Percentiles rank a stretch among this genome's conserved stretches.
phyloP scores from a whole-genome alignment of 2,329 filamentous ascomycete genomes.

The Plenodomus lindquistii region DNA sequence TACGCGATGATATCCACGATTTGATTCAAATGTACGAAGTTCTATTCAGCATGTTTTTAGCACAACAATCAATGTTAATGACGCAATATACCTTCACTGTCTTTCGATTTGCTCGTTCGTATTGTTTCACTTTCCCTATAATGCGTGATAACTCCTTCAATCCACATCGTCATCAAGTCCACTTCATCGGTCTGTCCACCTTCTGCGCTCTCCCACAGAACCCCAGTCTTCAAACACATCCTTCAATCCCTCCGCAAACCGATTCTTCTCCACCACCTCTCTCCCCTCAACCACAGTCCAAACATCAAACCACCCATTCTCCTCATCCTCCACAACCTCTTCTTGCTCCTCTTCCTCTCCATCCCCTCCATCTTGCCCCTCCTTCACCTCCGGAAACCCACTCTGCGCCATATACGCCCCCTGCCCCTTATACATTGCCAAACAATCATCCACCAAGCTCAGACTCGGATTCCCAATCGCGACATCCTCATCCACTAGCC shows the following conservation, averaged over 20 bases:
- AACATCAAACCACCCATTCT: conserved; percentile 20
- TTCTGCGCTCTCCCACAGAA: background rate
- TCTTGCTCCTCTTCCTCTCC: conserved; percentile 3
- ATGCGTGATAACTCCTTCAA: too few species aligned
- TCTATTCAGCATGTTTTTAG: conserved; percentile 1
- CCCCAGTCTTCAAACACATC: conserved; percentile 17
- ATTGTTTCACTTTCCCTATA: too few species aligned
- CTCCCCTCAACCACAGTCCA: conserved; percentile 15
- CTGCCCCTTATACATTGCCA: conserved; percentile 13
- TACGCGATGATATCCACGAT: conserved; percentile 25
- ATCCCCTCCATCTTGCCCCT: conserved; percentile 3
- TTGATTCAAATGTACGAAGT: conserved; percentile 11
- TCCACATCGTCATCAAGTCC: background rate
- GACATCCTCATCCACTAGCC: conserved; percentile 15
- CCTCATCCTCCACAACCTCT: conserved; percentile 1
- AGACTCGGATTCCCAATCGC: background rate
- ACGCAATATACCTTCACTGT: background rate
- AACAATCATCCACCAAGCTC: conserved; percentile 22
- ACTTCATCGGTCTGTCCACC: background rate
- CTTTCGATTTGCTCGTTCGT: too few species aligned
- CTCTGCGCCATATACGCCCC: conserved; percentile 16
- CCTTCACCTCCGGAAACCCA: background rate
- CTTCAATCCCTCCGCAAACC: conserved; percentile 1
- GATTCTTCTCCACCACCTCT: background rate
- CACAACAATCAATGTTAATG: conserved; percentile 2